phyloP scores from a whole-genome alignment of 345 rosid genomes.

The Alliaria petiolata region DNA sequence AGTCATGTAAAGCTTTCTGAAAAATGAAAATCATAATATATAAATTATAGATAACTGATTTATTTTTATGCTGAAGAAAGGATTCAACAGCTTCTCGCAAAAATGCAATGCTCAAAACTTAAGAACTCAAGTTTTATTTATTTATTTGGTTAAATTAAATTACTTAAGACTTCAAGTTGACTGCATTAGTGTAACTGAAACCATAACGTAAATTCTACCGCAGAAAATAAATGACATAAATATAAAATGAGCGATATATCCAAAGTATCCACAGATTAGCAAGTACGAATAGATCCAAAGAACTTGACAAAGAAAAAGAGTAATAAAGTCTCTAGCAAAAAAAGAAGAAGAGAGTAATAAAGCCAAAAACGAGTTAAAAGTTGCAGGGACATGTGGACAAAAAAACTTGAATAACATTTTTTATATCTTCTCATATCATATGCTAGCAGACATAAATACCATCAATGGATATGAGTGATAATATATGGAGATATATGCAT shows the following conservation, averaged over 20 bases:
- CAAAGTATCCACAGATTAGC: background rate
- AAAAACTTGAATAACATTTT: background rate
- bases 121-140: background rate
- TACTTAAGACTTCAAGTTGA: background rate
- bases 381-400: constrained; percentile 5
- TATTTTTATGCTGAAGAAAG: background rate
- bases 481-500: background rate
- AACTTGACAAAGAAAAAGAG: no score
- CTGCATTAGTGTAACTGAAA: background rate
- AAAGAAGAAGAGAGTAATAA: background rate
- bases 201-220: background rate
- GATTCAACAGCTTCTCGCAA: background rate
- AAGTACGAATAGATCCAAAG: background rate
- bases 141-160: background rate
- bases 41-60: background rate
- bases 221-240: background rate
- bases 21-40: background rate
- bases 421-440: background rate
- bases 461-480: background rate
- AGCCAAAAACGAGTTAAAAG: constrained; percentile 14
- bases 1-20: no score
- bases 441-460: background rate
- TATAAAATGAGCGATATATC: background rate
- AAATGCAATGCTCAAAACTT: background rate
- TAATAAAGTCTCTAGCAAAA: no score